phyloP scores from a whole-genome alignment of 768 basidiomycete genomes.

The Omphalotus guepiniiformis region DNA sequence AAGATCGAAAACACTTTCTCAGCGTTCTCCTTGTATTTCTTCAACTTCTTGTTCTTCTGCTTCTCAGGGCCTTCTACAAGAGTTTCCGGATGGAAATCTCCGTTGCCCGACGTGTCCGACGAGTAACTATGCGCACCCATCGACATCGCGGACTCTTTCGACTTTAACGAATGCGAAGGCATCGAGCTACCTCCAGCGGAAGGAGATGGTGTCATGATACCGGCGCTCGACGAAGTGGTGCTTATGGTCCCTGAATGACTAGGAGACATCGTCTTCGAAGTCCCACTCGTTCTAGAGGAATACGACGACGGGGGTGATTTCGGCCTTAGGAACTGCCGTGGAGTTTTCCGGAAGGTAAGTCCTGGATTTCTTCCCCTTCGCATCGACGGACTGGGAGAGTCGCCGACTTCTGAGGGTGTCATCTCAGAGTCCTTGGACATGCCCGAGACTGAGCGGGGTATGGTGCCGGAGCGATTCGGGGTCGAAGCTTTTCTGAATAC shows the following conservation, averaged over 20 bases:
- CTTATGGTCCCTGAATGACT: constrained; percentile 5
- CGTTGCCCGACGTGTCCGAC: constrained; percentile 34
- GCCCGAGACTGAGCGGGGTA: constrained; percentile 50
- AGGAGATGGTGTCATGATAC: constrained; percentile 61
- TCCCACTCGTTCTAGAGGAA: constrained; percentile 34
- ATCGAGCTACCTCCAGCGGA: constrained; percentile 40
- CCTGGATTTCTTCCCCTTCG: constrained; percentile 65
- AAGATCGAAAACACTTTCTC: constrained; percentile 84
- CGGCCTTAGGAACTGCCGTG: constrained; percentile 67
- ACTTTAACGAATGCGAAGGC: constrained; percentile 67
- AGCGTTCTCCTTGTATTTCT: constrained; percentile 84
- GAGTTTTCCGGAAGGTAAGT: constrained; percentile 68
- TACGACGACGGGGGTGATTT: constrained; percentile 46
- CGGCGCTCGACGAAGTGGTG: constrained; percentile 21
- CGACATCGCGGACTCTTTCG: constrained; percentile 75
- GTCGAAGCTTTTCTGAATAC: constrained; percentile 84
- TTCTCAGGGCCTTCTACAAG: constrained; percentile 25
- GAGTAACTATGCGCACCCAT: constrained; percentile 68
- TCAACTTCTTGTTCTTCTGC: constrained; percentile 69
- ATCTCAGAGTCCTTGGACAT: constrained; percentile 52
- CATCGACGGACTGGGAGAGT: constrained; percentile 40
- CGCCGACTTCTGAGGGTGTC: constrained; percentile 32
- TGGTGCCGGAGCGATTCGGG: constrained; percentile 40
- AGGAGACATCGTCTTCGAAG: neutral
- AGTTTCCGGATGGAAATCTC: constrained; percentile 42